phyloP scores from a whole-genome alignment of 192 early-diverging fungal genomes.

The Entophlyctis luteolus region DNA sequence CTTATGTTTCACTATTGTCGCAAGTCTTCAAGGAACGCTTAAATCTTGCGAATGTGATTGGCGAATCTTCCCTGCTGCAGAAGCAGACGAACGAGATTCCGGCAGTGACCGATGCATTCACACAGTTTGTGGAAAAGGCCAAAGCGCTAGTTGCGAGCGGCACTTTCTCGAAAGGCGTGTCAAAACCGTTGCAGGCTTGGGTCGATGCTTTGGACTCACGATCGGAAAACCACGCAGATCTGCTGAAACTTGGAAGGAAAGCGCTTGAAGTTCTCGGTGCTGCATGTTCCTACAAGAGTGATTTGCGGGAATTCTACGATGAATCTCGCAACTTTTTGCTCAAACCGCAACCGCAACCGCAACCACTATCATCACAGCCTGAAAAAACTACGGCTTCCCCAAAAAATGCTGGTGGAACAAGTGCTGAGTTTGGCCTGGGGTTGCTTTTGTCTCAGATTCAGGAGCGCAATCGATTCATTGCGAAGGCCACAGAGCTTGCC shows the following conservation, averaged over 20 bases:
- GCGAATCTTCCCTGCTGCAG: constrained; percentile 59
- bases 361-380: not conserved
- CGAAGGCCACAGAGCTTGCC: constrained; percentile 55
- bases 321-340: constrained; percentile 1
- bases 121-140: constrained; percentile 62
- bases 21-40: constrained; percentile 76
- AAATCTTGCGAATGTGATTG: constrained; percentile 73
- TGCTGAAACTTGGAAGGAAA: not conserved
- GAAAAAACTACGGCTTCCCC: not conserved
- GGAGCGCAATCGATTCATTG: constrained; percentile 62
- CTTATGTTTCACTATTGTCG: constrained; percentile 76
- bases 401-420: constrained; percentile 40
- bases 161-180: not conserved
- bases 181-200: constrained; percentile 9
- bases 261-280: not conserved
- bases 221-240: not conserved
- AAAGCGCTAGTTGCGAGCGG: constrained; percentile 44
- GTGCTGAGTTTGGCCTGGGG: constrained; percentile 86
- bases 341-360: not conserved
- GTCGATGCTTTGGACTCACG: constrained; percentile 18
- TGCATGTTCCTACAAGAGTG: not conserved
- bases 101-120: not conserved
- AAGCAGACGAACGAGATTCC: not conserved
- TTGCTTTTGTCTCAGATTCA: constrained; percentile 64
- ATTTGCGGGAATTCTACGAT: constrained; percentile 13